A percentile compares a stretch with the other conserved stretches of the same genome.
phyloP scores from a whole-genome alignment of 148 eudicot species.

The Heliosperma pusillum region DNA sequence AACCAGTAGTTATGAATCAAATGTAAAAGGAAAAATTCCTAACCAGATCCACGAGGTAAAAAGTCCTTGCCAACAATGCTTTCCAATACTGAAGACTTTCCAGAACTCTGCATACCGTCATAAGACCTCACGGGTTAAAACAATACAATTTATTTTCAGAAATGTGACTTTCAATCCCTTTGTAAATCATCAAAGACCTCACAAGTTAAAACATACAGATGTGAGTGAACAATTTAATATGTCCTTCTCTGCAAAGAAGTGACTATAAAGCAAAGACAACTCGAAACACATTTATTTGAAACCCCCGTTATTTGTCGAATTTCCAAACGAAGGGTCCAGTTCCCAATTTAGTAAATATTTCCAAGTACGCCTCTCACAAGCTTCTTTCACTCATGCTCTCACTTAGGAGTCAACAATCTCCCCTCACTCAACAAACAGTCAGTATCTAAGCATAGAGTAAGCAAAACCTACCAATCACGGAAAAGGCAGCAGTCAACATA shows the following conservation, averaged over 20 bases:
- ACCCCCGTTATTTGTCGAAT: not conserved
- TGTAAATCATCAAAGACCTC: slow-evolving; percentile 26
- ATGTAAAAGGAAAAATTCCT: slow-evolving; percentile 7
- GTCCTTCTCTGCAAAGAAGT: not conserved
- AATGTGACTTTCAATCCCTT: slow-evolving; percentile 85
- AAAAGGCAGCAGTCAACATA: not conserved
- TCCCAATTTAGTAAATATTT: not conserved
- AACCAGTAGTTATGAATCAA: not conserved
- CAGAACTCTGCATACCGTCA: slow-evolving; percentile 73
- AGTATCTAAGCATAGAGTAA: not conserved
- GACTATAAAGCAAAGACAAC: not conserved
- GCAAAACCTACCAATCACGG: not conserved
- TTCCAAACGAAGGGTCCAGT: not conserved
- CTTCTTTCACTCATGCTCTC: not conserved
- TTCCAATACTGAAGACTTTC: slow-evolving; percentile 94
- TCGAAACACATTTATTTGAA: not conserved
- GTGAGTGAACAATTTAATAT: not conserved
- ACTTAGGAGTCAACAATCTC: not conserved
- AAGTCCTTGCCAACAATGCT: slow-evolving; percentile 97
- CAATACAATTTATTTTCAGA: no score
- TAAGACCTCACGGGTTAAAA: slow-evolving; percentile 10
- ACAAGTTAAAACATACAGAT: not conserved
- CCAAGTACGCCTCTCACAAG: not conserved
- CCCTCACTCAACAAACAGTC: not conserved
- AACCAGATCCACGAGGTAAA: slow-evolving; percentile 99